Base-by-base conservation (phyloP, 2,329 filamentous ascomycete genomes). In the Ophiocordyceps camponoti-floridani region DNA sequence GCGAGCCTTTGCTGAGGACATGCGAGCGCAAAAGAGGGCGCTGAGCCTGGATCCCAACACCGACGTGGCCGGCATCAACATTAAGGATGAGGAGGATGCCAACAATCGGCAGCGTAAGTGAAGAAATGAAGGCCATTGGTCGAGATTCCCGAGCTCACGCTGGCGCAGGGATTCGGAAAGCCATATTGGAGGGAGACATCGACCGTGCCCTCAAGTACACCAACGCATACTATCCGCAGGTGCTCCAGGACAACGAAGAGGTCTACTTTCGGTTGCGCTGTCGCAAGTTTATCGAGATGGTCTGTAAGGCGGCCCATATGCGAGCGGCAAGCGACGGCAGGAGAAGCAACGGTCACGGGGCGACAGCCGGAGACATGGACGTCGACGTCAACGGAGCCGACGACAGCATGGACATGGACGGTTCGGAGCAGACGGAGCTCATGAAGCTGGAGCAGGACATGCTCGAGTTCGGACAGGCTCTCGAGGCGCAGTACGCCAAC, bases 281-380 rank as follows among this genome's bases (percentile, higher is more conserved):
- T 57, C 79, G 87, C 48, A 93, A 91, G 58, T 95, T 96, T 59
- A 81, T 96, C 48, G 91, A 98, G 61, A 89, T 98, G 81, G 86
- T 94, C 54, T 75, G 83, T 38, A 75, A 73, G 47, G 79, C 79
- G 33, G 78, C 80, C 2, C 82, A 88, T 52, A 61, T 82, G 16
- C 71, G 70, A 54, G 64, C 69, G 33, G 62, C 63, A 8, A 61
- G 65, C 33, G 66, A 69, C 9, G 52, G 58, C 4, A 71, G 68
- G 53, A 62, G 53, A 50, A 59, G 52, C 58, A 57, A 70, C 49
- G 59, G 66, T 11, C 66, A 72, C 43, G 63, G 45, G 58, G n/a
- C n/a, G n/a, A n/a, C n/a, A n/a, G n/a, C n/a, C n/a, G 52, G 73
- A 50, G 67, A 67, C 18, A 75, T 75, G 68, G 73, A 76, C 44